Evolutionary conservation across 805 yeast genomes (phyloP).

Genomic region (Yarrowia sp.): DNA sequence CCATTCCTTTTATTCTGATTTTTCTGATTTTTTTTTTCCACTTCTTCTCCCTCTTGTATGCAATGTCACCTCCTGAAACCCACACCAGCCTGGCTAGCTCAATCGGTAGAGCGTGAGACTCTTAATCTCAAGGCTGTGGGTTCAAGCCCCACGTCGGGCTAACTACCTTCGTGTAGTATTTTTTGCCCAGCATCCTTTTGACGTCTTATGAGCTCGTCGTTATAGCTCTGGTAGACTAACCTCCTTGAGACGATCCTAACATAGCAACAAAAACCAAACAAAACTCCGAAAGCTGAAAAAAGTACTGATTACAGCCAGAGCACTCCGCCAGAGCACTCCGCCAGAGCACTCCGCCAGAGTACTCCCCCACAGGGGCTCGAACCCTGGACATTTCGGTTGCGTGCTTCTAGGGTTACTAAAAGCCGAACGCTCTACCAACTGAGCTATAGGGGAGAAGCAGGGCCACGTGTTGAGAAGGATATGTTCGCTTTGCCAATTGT

Average conservation of each 20-base stretch:
- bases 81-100: conserved; percentile 11
- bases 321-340: no score
- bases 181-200: background rate
- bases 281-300: no score
- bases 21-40: no score
- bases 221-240: no score
- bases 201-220: no score
- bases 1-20: no score
- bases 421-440: conserved; percentile 40
- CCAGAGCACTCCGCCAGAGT: no score
- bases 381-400: conserved; percentile 65
- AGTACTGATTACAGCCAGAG: no score
- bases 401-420: conserved; percentile 37
- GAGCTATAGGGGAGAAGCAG: conserved; percentile 29
- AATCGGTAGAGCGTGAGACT: conserved; percentile 16
- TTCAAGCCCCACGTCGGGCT: conserved; percentile 18
- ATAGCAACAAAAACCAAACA: no score
- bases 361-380: conserved; percentile 66
- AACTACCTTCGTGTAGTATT: background rate
- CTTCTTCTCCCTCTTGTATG: background rate
- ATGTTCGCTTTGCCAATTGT: no score
- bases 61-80: conserved; percentile 2
- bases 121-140: conserved; percentile 16
- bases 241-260: no score
- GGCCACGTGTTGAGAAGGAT: no score